Evolutionary conservation across 176 grass and related monocot genomes (phyloP), one percentile per base, ranked within the genome.

Genomic region (Aegilops tauschii): DNA sequence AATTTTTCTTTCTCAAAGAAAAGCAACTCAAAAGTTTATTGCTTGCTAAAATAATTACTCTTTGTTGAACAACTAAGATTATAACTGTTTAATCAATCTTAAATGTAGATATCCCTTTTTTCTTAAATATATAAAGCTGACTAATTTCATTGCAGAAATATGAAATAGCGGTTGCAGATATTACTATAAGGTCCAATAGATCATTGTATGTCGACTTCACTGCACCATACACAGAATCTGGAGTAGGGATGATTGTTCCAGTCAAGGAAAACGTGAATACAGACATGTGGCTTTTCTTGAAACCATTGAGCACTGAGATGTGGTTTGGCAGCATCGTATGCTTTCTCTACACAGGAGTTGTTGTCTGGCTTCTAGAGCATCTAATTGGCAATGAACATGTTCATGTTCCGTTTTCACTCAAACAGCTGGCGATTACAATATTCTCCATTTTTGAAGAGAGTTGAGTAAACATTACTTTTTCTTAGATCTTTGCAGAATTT

Each of bases 241-340:
- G 84, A 58, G 31, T 92, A 39, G 81, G 84, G 4, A 92, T 94
- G 90, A 39, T 94, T 25, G 93, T 92, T 20, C 84, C 64, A 6
- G 4, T 83, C 18, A 83, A 71, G 36, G 23, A 83, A 66, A 39
- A 76, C 12, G 20, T 3, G 21, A 89, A 61, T 17, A 92, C 39
- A 7, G 76, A 69, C 4, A 37, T 32, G 14, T 90, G 83, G 61
- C 25, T 89, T 70, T 85, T 94, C 71, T 47, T 79, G 10, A 74
- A 82, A 50, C 92, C 92, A 42, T 71, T 92, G 50, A 45, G 8
- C 6, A 7, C 6, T 17, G 78, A 20, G 2, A 42, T 92, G 42
- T 92, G 90, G 83, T 72, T 82, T 11, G 69, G 4, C 1, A 87
- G 80, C 68, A 58, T 73, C 23, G 18, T 21, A 5, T 90, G 90